phyloP scores from a whole-genome alignment of 2,329 filamentous ascomycete species.

The Ceratocystis albifundus region DNA sequence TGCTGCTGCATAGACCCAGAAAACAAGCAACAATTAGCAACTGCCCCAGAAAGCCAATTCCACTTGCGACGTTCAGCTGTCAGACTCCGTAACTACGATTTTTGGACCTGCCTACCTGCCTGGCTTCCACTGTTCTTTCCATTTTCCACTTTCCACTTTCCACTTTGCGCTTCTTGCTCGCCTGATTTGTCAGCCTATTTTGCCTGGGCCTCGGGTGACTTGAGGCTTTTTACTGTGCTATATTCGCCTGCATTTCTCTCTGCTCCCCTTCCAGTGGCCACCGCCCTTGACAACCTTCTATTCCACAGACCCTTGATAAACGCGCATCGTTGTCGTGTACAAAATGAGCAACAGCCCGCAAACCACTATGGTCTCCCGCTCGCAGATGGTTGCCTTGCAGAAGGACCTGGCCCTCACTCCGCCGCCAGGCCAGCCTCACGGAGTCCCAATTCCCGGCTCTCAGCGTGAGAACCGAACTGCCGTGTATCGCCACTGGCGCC shows the following conservation, averaged over 20 bases:
- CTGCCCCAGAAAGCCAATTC: background rate
- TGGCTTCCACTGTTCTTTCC: background rate
- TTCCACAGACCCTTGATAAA: background rate
- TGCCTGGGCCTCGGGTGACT: background rate
- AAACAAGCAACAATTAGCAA: background rate
- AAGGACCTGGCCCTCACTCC: conserved; percentile 47
- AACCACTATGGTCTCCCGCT: conserved; percentile 8
- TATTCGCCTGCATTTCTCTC: background rate
- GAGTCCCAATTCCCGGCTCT: conserved; percentile 63
- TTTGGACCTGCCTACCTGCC: background rate
- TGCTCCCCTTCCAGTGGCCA: background rate
- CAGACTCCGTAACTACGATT: background rate
- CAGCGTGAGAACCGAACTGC: conserved; percentile 59
- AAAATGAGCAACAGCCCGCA: background rate
- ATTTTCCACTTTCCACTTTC: background rate
- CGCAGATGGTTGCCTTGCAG: conserved; percentile 14
- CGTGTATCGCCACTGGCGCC: conserved; percentile 75
- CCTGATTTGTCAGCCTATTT: background rate
- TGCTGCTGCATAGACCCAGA: background rate
- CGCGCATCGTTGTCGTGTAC: background rate
- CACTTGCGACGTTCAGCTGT: background rate
- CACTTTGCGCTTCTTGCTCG: background rate
- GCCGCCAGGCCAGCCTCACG: conserved; percentile 65
- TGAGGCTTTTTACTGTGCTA: background rate
- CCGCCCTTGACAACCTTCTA: background rate